These are phyloP conservation scores for Claviceps citrina DNA, from an alignment of 2,329 filamentous ascomycete species.

Conservation along the genomic window DNA sequence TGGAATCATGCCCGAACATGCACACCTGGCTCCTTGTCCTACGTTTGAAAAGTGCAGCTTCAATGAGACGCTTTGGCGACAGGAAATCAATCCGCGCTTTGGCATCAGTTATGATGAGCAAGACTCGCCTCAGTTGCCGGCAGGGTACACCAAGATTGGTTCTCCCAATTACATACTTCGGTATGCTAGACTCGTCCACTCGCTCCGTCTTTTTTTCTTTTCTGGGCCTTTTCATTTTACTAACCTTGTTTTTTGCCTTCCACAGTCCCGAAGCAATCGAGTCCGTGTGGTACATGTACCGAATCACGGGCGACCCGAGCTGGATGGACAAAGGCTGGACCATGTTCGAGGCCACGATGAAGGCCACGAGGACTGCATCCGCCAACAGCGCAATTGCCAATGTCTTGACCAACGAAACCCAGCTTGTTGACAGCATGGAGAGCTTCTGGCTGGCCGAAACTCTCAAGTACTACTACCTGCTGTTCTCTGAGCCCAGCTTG, in stretches of 20 bases:
- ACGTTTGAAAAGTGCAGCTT: slow-evolving; percentile 33
- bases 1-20: slow-evolving; percentile 48
- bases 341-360: slow-evolving; percentile 63
- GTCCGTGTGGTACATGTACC: slow-evolving; percentile 70
- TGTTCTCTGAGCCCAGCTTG: slow-evolving; percentile 42
- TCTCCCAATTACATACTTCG: slow-evolving; percentile 43
- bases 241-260: slow-evolving; percentile 16
- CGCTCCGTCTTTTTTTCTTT: background rate
- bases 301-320: slow-evolving; percentile 61
- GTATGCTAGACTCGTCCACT: slow-evolving; percentile 23
- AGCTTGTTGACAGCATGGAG: slow-evolving; percentile 48
- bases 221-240: background rate
- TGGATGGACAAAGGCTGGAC: slow-evolving; percentile 75
- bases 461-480: slow-evolving; percentile 64
- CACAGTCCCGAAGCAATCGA: slow-evolving; percentile 79
- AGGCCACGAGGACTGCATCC: slow-evolving; percentile 46
- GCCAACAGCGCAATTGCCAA: slow-evolving; percentile 42
- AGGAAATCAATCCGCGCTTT: slow-evolving; percentile 30
- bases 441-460: slow-evolving; percentile 44
- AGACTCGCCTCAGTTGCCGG: slow-evolving; percentile 31
- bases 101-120: slow-evolving; percentile 27
- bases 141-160: slow-evolving; percentile 33
- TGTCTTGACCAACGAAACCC: slow-evolving; percentile 32
- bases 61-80: slow-evolving; percentile 32
- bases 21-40: slow-evolving; percentile 30